Conservation (phyloP, 208 protist genomes). For the Leishmania tropica region DNA sequence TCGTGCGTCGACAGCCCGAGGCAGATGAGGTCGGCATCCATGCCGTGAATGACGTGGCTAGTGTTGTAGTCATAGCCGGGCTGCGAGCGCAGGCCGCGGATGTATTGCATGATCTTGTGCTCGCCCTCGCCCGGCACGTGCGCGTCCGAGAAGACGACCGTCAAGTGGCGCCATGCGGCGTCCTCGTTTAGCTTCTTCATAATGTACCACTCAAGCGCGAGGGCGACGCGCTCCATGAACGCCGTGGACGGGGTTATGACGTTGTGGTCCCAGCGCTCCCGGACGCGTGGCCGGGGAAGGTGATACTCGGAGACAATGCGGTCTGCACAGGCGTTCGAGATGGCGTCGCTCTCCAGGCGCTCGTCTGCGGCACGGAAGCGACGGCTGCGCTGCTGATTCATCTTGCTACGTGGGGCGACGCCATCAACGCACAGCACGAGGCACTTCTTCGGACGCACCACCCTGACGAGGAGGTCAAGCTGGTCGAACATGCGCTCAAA, state of each 20-base stretch:
- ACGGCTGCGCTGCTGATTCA: conserved; percentile 99
- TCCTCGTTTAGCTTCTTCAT: conserved; percentile 95
- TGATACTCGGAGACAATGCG: conserved; percentile 55
- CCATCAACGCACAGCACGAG: conserved; percentile 98
- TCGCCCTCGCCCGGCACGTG: conserved; percentile 98
- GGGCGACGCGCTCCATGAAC: conserved; percentile 97
- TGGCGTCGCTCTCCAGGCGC: conserved; percentile 64
- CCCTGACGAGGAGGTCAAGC: conserved; percentile 97
- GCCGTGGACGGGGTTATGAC: conserved; percentile 99
- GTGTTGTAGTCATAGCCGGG: conserved; percentile 96
- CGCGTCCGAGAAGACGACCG: conserved; percentile 97
- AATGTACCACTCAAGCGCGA: conserved; percentile 95
- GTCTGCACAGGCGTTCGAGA: conserved; percentile 72
- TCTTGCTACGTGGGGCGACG: conserved; percentile 99
- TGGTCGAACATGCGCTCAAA: conserved; percentile 95
- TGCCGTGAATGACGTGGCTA: conserved; percentile 98
- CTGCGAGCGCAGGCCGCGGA: conserved; percentile 85
- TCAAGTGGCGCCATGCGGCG: conserved; percentile 89
- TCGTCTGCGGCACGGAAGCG: conserved; percentile 97
- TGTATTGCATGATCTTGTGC: conserved; percentile 96
- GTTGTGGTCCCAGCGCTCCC: conserved; percentile 97
- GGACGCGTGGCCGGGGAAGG: conserved; percentile 57
- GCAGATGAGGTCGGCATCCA: conserved; percentile 99
- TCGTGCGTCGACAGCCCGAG: conserved; percentile 98
- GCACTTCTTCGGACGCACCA: conserved; percentile 98